phyloP scores from a whole-genome alignment of 1,139 yeast species.

The Yamadazyma atlantica region DNA sequence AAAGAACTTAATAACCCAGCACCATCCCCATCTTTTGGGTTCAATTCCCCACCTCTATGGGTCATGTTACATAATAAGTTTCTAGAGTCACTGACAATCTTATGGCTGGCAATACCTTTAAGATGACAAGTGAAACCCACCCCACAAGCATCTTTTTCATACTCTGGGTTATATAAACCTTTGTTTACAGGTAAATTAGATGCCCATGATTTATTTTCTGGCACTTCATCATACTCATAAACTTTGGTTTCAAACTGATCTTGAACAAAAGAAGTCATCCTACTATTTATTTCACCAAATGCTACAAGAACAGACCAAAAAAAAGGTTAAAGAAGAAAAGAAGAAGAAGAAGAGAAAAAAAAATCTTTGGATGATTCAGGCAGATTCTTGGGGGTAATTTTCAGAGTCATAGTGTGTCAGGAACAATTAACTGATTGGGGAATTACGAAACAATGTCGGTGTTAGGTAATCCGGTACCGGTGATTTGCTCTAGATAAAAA shows the following conservation, averaged over 20 bases:
- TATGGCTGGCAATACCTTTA: conserved; percentile 85
- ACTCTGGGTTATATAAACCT: conserved; percentile 92
- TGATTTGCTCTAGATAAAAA: conserved; percentile 1
- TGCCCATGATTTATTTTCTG: conserved; percentile 89
- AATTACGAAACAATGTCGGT: not conserved
- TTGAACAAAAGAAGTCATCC: conserved; percentile 35
- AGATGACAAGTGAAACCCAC: conserved; percentile 96
- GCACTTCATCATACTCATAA: conserved; percentile 71
- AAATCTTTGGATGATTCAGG: not conserved
- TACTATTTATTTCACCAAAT: too few relatives aligned
- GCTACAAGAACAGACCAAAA: too few relatives aligned
- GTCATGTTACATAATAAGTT: conserved; percentile 94
- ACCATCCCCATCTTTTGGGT: conserved; percentile 98
- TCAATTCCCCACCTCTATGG: conserved; percentile 97
- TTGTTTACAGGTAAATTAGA: conserved; percentile 80
- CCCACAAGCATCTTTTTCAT: conserved; percentile 97
- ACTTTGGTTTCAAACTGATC: conserved; percentile 41
- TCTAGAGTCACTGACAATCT: conserved; percentile 88
- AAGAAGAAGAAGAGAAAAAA: not conserved
- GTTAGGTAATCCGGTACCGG: conserved; percentile 1
- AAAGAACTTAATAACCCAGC: conserved; percentile 95
- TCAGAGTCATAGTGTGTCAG: not conserved
- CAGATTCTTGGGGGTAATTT: not conserved
- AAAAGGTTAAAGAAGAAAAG: not conserved
- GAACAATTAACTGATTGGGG: not conserved